Evolutionary conservation across 2,329 filamentous ascomycete species (phyloP).

Genomic region (Monilinia laxa): DNA sequence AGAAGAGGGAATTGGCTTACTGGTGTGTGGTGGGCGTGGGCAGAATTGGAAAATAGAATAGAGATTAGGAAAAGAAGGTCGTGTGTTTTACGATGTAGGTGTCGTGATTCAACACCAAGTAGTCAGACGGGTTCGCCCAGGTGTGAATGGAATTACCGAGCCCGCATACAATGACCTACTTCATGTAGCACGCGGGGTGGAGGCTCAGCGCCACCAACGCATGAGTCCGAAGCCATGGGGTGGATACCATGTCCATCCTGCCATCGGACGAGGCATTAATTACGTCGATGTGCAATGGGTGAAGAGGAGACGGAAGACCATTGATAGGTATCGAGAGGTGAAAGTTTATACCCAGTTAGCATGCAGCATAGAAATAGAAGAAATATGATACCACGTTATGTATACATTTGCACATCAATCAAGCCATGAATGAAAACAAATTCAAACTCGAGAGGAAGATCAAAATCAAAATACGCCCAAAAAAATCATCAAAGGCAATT

Average conservation of each 20-base stretch:
- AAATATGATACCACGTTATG: slow-evolving; percentile 6
- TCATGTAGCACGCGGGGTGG: too few species aligned
- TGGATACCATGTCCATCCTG: not conserved
- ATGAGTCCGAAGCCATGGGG: not conserved
- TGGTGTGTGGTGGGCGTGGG: slow-evolving; percentile 93
- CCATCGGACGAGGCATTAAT: too few species aligned
- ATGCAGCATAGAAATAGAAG: not conserved
- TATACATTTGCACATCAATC: not conserved
- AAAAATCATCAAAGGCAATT: slow-evolving; percentile 36
- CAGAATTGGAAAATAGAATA: slow-evolving; percentile 54
- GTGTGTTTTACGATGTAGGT: too few species aligned
- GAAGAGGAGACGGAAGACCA: not conserved
- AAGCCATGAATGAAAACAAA: not conserved
- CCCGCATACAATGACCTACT: too few species aligned
- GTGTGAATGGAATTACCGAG: too few species aligned
- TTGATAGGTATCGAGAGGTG: not conserved
- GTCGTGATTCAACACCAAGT: too few species aligned
- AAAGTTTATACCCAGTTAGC: not conserved
- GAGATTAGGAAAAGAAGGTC: too few species aligned
- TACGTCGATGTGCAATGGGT: not conserved
- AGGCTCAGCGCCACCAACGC: not conserved
- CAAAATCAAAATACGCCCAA: slow-evolving; percentile 19
- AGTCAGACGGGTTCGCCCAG: too few species aligned
- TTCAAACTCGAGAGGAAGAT: not conserved
- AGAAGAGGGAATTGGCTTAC: slow-evolving; percentile 87